Conservation (phyloP, 2,329 filamentous ascomycete species). For the Alternaria postmessia region DNA sequence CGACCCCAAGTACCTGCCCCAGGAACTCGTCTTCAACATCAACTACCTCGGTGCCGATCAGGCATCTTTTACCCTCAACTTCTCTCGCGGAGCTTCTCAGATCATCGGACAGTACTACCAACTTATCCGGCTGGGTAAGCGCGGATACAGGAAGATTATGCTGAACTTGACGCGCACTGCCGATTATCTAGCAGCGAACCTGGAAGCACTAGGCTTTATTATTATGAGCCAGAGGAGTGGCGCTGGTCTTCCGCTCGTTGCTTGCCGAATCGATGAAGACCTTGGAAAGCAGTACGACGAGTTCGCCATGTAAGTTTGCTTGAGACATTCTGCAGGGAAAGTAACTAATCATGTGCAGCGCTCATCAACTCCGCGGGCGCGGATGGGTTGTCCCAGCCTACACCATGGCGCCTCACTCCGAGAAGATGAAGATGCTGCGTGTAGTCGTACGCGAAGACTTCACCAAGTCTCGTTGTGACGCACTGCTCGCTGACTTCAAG, state of each 20-base stretch:
- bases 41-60: conserved; percentile 98
- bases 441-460: conserved; percentile 95
- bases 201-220: conserved; percentile 79
- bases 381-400: conserved; percentile 96
- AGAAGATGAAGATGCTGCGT: conserved; percentile 86
- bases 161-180: conserved; percentile 87
- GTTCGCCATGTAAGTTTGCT: conserved; percentile 58
- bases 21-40: conserved; percentile 98
- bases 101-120: conserved; percentile 98
- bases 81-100: conserved; percentile 92
- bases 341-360: conserved; percentile 48
- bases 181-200: conserved; percentile 80
- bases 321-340: background rate
- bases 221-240: conserved; percentile 86
- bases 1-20: conserved; percentile 70
- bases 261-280: conserved; percentile 76
- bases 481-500: conserved; percentile 79
- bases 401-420: conserved; percentile 91
- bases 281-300: conserved; percentile 64
- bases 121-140: conserved; percentile 91
- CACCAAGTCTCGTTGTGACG: conserved; percentile 79
- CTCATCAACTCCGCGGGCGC: conserved; percentile 83
- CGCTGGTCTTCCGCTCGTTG: conserved; percentile 84
- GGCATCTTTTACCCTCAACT: conserved; percentile 95
- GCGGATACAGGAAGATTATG: conserved; percentile 93